Evolutionary conservation across 2,329 filamentous ascomycete species (phyloP), one percentile per base, ranked within the genome.

Genomic region (Neofusicoccum parvum): DNA sequence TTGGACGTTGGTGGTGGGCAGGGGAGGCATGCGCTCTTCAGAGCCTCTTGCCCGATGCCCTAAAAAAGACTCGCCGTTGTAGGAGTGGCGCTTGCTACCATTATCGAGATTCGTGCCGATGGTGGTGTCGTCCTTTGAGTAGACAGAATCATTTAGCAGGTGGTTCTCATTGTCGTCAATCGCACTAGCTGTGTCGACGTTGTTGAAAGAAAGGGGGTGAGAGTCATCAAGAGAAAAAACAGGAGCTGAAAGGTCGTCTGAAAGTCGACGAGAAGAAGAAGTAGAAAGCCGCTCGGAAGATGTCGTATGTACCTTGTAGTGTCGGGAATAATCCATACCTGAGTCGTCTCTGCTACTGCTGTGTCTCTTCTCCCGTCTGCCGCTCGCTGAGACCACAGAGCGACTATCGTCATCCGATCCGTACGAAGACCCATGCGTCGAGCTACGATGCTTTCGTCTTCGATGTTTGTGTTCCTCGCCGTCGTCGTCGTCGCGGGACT

Each of bases 41-140:
- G 27, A 32, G 27, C 62, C 62, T 65, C 62, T 65, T 83, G 84
- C 85, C 85, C 85, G 81, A 79, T 81, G 80, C 74, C 76, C 86
- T 88, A 88, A 87, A 88, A 88, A 88, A 88, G 86, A 83, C 80
- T 82, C 49, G 37, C 60, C 50, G 48, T 49, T 34, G 39, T 51
- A 41, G 45, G 36, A 58, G 54, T 39, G 34, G 43, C 36, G 37
- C 27, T 46, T 67, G 64, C 27, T 32, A 7, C 34, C 49, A 14
- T 41, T 53, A 64, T n/a, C 15, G 36, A 15, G 62, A 64, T 37
- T 32, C 20, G 49, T 39, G 27, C 15, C 37, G 62, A 49, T 54
- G 48, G 27, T 48, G 48, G 17, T 43, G 62, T 64, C 37, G 62
- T 53, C 39, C 49, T 54, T 49, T 54, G 23, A 12, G 43, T 45